Conservation (phyloP, 176 grass and related monocot genomes). For the Pharus latifolius region DNA sequence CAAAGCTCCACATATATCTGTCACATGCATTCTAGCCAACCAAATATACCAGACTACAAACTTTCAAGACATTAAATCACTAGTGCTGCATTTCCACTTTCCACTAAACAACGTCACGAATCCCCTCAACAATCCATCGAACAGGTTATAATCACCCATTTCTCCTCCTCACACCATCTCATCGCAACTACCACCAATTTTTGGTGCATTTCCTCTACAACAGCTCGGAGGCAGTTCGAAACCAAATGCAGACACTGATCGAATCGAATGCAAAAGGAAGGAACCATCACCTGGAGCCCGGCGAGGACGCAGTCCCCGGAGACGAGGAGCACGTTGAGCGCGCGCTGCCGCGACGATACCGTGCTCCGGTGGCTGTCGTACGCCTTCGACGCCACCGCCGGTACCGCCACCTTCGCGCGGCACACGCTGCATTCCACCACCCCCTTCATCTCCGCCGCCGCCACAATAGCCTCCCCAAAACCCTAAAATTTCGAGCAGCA, state of each 20-base stretch:
- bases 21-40: background rate
- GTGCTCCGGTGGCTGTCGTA: conserved; percentile 57
- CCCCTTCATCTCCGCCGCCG: conserved; percentile 24
- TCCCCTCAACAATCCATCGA: too few species aligned
- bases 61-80: background rate
- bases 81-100: too few species aligned
- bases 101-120: background rate
- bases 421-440: conserved; percentile 78
- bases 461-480: background rate
- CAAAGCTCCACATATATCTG: background rate
- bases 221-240: background rate
- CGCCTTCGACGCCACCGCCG: conserved; percentile 58
- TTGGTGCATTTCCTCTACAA: background rate
- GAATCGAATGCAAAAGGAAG: background rate
- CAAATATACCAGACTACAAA: background rate
- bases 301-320: conserved; percentile 75
- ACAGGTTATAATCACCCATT: background rate
- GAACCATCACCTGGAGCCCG: conserved; percentile 63
- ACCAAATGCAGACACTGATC: background rate
- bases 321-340: conserved; percentile 73
- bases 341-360: conserved; percentile 59
- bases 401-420: conserved; percentile 54
- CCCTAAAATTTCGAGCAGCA: background rate
- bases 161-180: background rate
- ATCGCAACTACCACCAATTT: background rate